Percentiles rank a stretch among this genome's conserved stretches.
Conservation (phyloP, 1,139 yeast species). For the Lodderomyces theae region DNA sequence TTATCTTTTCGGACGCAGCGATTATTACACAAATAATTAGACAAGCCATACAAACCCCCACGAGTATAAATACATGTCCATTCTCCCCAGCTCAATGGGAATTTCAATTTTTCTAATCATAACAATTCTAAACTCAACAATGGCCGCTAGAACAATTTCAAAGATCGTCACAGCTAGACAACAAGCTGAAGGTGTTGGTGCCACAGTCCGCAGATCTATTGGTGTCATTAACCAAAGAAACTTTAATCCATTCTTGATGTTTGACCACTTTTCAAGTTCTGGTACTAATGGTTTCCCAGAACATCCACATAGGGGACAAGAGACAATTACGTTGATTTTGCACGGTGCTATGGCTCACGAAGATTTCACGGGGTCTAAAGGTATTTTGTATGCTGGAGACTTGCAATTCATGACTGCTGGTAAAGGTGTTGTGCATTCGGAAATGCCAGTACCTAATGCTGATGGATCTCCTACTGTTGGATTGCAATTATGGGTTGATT, state of each 20-base stretch:
- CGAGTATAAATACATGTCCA: conserved; percentile 15
- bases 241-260: conserved; percentile 80
- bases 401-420: conserved; percentile 97
- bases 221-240: conserved; percentile 67
- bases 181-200: conserved; percentile 87
- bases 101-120: conserved; percentile 12
- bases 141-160: conserved; percentile 47
- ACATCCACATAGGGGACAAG: conserved; percentile 92
- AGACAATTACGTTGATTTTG: conserved; percentile 74
- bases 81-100: conserved; percentile 7
- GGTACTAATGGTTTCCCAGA: conserved; percentile 81
- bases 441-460: conserved; percentile 70
- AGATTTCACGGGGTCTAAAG: conserved; percentile 84
- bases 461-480: conserved; percentile 64
- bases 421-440: conserved; percentile 80
- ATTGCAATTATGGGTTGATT: conserved; percentile 89
- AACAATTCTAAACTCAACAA: conserved; percentile 4
- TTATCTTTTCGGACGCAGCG: no score
- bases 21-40: no score
- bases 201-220: conserved; percentile 76
- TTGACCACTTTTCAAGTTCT: conserved; percentile 66
- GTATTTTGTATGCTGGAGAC: conserved; percentile 80
- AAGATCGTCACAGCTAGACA: conserved; percentile 65
- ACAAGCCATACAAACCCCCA: not conserved
- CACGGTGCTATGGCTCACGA: conserved; percentile 85